Evolutionary conservation across 2,329 filamentous ascomycete species (phyloP).

Genomic region (Chrysosporium keratinophilum): DNA sequence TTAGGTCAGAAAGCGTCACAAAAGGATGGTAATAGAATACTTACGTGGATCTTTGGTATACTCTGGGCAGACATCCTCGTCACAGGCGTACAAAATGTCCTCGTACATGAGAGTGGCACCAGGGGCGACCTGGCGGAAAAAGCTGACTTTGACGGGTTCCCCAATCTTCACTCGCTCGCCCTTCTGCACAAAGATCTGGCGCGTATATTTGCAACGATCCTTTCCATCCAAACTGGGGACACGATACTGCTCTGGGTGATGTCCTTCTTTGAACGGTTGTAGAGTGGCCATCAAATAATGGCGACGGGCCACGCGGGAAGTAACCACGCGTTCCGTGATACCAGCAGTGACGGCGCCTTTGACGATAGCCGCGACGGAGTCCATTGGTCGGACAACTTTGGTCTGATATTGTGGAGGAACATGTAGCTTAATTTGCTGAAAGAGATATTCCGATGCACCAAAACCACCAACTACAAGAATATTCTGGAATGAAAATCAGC

Average conservation of each 20-base stretch:
- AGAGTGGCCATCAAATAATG: conserved; percentile 99
- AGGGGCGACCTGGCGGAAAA: conserved; percentile 95
- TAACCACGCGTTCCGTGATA: conserved; percentile 94
- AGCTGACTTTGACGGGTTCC: conserved; percentile 96
- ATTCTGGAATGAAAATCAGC: conserved; percentile 44
- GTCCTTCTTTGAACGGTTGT: conserved; percentile 97
- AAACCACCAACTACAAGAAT: conserved; percentile 96
- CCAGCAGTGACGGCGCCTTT: conserved; percentile 96
- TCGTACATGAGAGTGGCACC: conserved; percentile 99
- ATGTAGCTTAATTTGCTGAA: conserved; percentile 98
- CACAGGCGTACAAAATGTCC: conserved; percentile 93
- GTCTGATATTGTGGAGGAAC: conserved; percentile 96
- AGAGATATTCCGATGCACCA: conserved; percentile 95
- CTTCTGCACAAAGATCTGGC: conserved; percentile 97
- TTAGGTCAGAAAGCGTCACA: conserved; percentile 9
- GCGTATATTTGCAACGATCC: conserved; percentile 95
- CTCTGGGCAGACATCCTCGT: conserved; percentile 95
- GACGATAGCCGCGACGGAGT: conserved; percentile 95
- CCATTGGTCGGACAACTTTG: conserved; percentile 97
- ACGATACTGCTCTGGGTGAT: conserved; percentile 95
- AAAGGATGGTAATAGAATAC: conserved; percentile 33
- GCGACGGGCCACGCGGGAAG: conserved; percentile 88
- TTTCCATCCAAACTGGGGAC: conserved; percentile 94
- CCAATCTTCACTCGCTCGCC: conserved; percentile 98
- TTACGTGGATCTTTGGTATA: conserved; percentile 99